These are phyloP conservation scores for Claviceps sorghi DNA, from an alignment of 2,329 filamentous ascomycete genomes.

Conservation along the genomic window DNA sequence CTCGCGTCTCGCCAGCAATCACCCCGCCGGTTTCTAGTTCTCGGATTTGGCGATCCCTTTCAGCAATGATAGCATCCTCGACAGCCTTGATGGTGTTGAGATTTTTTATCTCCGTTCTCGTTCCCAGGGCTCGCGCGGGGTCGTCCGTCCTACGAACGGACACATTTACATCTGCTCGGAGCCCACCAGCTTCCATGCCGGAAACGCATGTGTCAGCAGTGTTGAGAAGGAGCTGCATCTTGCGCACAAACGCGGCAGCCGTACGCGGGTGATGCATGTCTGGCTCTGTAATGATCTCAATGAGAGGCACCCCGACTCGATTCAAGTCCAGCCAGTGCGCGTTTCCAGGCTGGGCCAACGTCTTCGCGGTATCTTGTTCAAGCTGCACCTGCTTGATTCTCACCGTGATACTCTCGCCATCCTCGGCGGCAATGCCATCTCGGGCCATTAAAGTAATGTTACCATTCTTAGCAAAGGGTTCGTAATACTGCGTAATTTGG, in stretches of 20 bases:
- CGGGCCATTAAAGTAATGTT: constrained; percentile 53
- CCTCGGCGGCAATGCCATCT: constrained; percentile 66
- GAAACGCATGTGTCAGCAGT: constrained; percentile 73
- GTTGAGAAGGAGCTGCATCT: constrained; percentile 68
- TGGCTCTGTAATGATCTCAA: constrained; percentile 89
- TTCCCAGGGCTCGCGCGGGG: constrained; percentile 43
- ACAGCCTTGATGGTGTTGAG: constrained; percentile 88
- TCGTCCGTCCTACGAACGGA: constrained; percentile 55
- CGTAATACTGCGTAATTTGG: constrained; percentile 94
- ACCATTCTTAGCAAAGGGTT: constrained; percentile 56
- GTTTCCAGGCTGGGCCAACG: constrained; percentile 58
- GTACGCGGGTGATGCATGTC: constrained; percentile 77
- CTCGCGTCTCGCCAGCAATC: constrained; percentile 76
- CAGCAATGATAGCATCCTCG: constrained; percentile 84
- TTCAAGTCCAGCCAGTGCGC: constrained; percentile 84
- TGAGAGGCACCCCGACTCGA: constrained; percentile 74
- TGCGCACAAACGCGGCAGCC: constrained; percentile 76
- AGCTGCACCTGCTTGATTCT: constrained; percentile 91
- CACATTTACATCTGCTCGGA: constrained; percentile 91
- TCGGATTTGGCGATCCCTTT: constrained; percentile 74
- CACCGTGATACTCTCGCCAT: constrained; percentile 55
- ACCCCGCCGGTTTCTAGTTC: constrained; percentile 61
- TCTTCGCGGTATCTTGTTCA: constrained; percentile 97
- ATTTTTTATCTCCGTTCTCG: constrained; percentile 95
- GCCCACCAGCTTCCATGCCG: constrained; percentile 84